phyloP scores from a whole-genome alignment of 495 filamentous ascomycete genomes.

The Xylona heveae region DNA sequence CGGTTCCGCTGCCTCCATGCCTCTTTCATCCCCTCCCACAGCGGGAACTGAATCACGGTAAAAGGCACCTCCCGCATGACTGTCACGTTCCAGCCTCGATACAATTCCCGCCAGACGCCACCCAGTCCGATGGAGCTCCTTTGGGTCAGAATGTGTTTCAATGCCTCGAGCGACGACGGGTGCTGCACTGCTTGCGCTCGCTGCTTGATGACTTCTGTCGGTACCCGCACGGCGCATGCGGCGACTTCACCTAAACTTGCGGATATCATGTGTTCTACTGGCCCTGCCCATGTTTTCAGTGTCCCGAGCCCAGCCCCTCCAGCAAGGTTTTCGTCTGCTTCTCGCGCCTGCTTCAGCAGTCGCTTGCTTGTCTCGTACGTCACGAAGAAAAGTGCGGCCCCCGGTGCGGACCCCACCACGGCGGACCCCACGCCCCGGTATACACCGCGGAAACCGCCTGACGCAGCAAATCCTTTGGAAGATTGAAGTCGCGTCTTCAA shows the following conservation, averaged over 20 bases:
- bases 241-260: constrained; percentile 78
- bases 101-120: constrained; percentile 62
- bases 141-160: constrained; percentile 45
- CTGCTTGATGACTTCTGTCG: constrained; percentile 95
- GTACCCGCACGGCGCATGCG: constrained; percentile 79
- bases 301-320: constrained; percentile 1
- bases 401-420: constrained; percentile 80
- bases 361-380: constrained; percentile 46
- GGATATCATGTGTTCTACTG: constrained; percentile 58
- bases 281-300: constrained; percentile 10
- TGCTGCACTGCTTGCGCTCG: constrained; percentile 71
- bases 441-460: constrained; percentile 53
- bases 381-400: constrained; percentile 96
- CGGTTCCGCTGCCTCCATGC: constrained; percentile 16
- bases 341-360: constrained; percentile 2
- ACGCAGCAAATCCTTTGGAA: constrained; percentile 49
- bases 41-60: constrained; percentile 86
- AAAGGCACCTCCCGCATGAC: constrained; percentile 94
- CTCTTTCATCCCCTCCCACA: constrained; percentile 85
- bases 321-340: constrained; percentile 11
- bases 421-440: constrained; percentile 50
- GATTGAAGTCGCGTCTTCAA: constrained; percentile 90
- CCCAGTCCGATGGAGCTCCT: constrained; percentile 17
- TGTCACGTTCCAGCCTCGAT: constrained; percentile 77
- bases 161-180: constrained; percentile 33